Percentiles rank a stretch among this genome's conserved stretches.
These are phyloP conservation scores for Vitis hybrid DNA, from an alignment of 177 flowering plant genomes.

Conservation along the genomic window DNA sequence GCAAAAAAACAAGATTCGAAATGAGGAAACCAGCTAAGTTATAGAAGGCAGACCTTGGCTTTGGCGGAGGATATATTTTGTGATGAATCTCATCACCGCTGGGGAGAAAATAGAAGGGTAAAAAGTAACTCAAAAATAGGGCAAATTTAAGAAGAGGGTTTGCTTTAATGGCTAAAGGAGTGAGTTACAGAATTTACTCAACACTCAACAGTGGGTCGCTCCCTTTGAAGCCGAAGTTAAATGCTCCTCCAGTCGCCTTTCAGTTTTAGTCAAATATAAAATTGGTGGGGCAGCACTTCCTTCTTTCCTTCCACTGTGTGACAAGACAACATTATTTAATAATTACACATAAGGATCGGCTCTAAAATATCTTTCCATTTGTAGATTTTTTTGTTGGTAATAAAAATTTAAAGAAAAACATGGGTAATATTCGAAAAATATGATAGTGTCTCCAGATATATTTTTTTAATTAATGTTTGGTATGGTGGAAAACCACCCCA, in stretches of 20 bases:
- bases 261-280: neutral
- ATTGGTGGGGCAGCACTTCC: no score
- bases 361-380: no score
- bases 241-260: neutral
- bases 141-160: neutral
- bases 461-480: no score
- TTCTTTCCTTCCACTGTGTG: no score
- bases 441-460: no score
- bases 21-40: slow-evolving; percentile 6
- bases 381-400: no score
- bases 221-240: neutral
- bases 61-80: neutral
- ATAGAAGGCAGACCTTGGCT: neutral
- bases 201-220: neutral
- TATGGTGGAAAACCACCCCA: no score
- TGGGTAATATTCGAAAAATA: no score
- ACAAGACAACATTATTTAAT: no score
- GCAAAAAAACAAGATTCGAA: neutral
- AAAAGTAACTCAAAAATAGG: neutral
- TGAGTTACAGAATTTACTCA: slow-evolving; percentile 1
- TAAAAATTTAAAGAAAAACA: no score
- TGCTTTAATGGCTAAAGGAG: neutral
- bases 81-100: slow-evolving; percentile 4
- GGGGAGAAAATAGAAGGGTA: neutral
- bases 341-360: no score